Conservation (phyloP, 495 filamentous ascomycete species). For the Neurospora discreta region DNA sequence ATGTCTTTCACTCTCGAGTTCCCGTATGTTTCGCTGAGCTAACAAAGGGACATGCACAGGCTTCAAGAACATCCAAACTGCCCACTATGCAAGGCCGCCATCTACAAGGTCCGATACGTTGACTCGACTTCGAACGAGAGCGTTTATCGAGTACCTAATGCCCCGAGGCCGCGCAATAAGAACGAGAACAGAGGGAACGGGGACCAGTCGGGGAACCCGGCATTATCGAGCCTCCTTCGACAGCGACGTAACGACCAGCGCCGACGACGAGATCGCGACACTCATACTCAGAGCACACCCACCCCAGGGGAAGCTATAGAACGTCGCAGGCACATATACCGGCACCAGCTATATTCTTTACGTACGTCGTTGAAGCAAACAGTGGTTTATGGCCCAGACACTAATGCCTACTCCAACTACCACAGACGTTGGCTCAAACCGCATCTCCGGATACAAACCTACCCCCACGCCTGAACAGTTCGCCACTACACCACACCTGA, state of each 20-base stretch:
- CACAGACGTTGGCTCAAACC: constrained; percentile 65
- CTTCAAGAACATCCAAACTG: constrained; percentile 60
- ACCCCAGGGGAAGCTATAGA: constrained; percentile 47
- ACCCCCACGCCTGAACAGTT: constrained; percentile 62
- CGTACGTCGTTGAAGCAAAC: neutral
- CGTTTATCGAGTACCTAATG: constrained; percentile 31
- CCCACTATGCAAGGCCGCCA: constrained; percentile 64
- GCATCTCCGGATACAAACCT: constrained; percentile 61
- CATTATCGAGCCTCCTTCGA: neutral
- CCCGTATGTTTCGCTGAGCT: neutral
- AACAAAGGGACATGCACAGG: neutral
- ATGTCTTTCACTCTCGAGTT: neutral
- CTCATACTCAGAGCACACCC: constrained; percentile 6
- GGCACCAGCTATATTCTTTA: constrained; percentile 63
- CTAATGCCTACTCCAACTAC: neutral
- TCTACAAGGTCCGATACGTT: constrained; percentile 59
- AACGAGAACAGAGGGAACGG: neutral
- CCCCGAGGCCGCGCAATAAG: neutral
- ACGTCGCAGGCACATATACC: constrained; percentile 65
- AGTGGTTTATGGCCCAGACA: neutral
- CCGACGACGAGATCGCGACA: constrained; percentile 9
- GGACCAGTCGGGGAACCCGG: neutral
- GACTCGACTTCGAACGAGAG: constrained; percentile 38
- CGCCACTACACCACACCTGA: constrained; percentile 48
- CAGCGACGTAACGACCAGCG: constrained; percentile 9